Evolutionary conservation across 345 rosid genomes (phyloP).

Genomic region (Hibiscus trionum): DNA sequence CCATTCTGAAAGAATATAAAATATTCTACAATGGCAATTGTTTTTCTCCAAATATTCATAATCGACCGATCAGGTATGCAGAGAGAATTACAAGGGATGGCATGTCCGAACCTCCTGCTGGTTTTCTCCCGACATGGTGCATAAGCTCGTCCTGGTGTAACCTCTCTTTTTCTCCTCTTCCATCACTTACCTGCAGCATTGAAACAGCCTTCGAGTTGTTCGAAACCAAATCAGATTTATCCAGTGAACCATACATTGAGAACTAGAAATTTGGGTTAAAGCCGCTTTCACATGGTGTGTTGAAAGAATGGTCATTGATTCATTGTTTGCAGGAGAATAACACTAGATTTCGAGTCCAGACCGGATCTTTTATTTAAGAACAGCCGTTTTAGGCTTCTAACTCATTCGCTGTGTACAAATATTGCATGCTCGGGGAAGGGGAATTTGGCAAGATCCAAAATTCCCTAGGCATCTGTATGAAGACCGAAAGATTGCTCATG

Average conservation of each 20-base stretch:
- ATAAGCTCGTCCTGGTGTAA: background rate
- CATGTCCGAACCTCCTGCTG: background rate
- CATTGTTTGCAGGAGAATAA: constrained; percentile 18
- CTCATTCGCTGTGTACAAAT: constrained; percentile 39
- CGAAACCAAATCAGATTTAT: background rate
- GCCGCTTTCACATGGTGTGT: constrained; percentile 48
- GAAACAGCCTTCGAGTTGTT: background rate
- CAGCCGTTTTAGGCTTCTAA: constrained; percentile 77
- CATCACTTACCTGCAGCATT: constrained; percentile 41
- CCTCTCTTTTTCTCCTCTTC: constrained; percentile 25
- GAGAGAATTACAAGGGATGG: background rate
- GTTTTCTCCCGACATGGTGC: background rate
- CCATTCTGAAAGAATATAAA: background rate
- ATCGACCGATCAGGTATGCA: background rate
- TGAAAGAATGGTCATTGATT: constrained; percentile 43
- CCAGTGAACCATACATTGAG: constrained; percentile 10
- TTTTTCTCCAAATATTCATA: background rate
- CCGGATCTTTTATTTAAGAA: constrained; percentile 56
- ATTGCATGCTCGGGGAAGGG: constrained; percentile 76
- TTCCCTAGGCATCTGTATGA: constrained; percentile 91
- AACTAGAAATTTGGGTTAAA: background rate
- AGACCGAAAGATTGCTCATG: constrained; percentile 93
- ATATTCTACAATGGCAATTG: background rate
- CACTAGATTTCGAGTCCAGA: constrained; percentile 63
- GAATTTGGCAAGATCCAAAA: constrained; percentile 86